phyloP scores from a whole-genome alignment of 441 rosid genomes.

The Populus hybrid region DNA sequence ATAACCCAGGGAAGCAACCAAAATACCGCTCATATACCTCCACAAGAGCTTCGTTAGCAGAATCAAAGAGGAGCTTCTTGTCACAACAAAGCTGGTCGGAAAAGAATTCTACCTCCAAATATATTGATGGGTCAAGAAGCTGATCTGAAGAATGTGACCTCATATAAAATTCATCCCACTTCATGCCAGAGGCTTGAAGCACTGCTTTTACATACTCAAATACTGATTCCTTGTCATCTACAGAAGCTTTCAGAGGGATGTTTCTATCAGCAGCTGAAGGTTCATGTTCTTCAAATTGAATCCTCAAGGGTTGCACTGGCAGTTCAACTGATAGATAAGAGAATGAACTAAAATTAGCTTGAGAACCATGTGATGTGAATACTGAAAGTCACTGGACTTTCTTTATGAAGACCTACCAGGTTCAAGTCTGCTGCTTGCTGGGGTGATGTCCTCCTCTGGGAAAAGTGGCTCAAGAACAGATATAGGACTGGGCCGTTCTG shows the following conservation, averaged over 20 bases:
- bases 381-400: constrained; percentile 1
- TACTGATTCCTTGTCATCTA: constrained; percentile 45
- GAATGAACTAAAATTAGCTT: constrained; percentile 28
- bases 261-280: constrained; percentile 31
- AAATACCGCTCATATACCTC: constrained; percentile 47
- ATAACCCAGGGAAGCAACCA: constrained; percentile 61
- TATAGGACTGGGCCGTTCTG: constrained; percentile 75
- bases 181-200: constrained; percentile 53
- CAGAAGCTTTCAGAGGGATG: constrained; percentile 32
- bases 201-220: constrained; percentile 58
- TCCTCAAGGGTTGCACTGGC: constrained; percentile 53
- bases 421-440: constrained; percentile 48
- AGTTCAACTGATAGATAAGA: constrained; percentile 43
- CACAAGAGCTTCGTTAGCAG: constrained; percentile 72
- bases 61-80: constrained; percentile 66
- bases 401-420: constrained; percentile 41
- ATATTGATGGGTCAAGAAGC: constrained; percentile 65
- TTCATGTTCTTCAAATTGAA: constrained; percentile 63
- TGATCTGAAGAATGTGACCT: constrained; percentile 63
- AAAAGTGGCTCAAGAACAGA: constrained; percentile 85
- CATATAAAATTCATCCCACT: constrained; percentile 62
- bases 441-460: constrained; percentile 72
- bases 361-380: not conserved
- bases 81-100: constrained; percentile 51
- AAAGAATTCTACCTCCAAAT: constrained; percentile 49